Conservation (phyloP, 2,329 filamentous ascomycete species). For the Podosphaera leucotricha region DNA sequence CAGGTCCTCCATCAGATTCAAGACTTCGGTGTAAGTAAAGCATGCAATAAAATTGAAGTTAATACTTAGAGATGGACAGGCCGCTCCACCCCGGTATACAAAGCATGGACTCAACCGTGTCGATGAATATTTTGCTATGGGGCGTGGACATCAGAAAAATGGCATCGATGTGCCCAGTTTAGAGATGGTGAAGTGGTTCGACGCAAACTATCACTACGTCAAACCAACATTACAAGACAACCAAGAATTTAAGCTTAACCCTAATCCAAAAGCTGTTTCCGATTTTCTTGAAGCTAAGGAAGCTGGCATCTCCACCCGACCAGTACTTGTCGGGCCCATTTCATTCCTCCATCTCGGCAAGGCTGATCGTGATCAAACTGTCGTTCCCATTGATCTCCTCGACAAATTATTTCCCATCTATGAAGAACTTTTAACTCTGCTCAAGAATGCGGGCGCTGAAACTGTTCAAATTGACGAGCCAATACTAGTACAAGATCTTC, state of each 20-base stretch:
- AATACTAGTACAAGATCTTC: slow-evolving; percentile 82
- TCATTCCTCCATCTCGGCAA: slow-evolving; percentile 96
- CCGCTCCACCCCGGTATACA: slow-evolving; percentile 79
- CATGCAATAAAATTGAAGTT: too few relatives aligned
- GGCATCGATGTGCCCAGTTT: slow-evolving; percentile 78
- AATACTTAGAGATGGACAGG: too few relatives aligned
- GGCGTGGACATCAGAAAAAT: slow-evolving; percentile 90
- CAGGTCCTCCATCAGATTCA: slow-evolving; percentile 96
- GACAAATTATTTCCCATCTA: slow-evolving; percentile 88
- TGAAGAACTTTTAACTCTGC: slow-evolving; percentile 71
- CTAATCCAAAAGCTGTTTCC: slow-evolving; percentile 74
- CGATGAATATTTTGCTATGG: slow-evolving; percentile 99
- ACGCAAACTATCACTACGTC: slow-evolving; percentile 99
- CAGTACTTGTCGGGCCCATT: slow-evolving; percentile 84
- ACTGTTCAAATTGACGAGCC: slow-evolving; percentile 98
- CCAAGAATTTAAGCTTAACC: slow-evolving; percentile 79
- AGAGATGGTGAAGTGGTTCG: slow-evolving; percentile 99
- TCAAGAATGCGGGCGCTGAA: slow-evolving; percentile 91
- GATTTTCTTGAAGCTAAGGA: slow-evolving; percentile 98
- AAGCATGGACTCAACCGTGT: slow-evolving; percentile 67
- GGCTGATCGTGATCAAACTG: slow-evolving; percentile 83
- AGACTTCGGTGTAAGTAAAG: slow-evolving; percentile 65
- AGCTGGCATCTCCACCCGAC: slow-evolving; percentile 76
- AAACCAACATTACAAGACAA: slow-evolving; percentile 95
- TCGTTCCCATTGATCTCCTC: slow-evolving; percentile 83